Conservation (phyloP, 2,329 filamentous ascomycete species). For the Aspergillus japonicus region DNA sequence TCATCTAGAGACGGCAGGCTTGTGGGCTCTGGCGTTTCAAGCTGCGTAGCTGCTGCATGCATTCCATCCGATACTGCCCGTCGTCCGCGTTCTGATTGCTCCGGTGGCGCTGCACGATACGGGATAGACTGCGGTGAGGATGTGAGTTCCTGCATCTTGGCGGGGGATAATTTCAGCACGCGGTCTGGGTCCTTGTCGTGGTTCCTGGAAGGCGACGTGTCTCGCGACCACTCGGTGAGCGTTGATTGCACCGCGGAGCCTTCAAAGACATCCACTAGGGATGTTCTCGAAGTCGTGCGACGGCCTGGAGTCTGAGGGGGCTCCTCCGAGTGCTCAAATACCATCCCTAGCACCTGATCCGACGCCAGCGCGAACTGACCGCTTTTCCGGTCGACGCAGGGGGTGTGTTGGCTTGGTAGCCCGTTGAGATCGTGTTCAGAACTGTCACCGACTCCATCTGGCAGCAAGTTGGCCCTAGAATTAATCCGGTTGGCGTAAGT, state of each 20-base stretch:
- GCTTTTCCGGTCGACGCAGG: slow-evolving; percentile 16
- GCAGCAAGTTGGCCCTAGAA: not conserved
- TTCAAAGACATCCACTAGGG: slow-evolving; percentile 32
- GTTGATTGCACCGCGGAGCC: slow-evolving; percentile 25
- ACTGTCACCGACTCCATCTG: slow-evolving; percentile 1
- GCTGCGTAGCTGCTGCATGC: slow-evolving; percentile 10
- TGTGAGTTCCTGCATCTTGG: slow-evolving; percentile 56
- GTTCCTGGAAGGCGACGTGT: slow-evolving; percentile 21
- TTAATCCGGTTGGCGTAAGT: not conserved
- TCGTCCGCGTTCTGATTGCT: slow-evolving; percentile 20
- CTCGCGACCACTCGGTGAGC: slow-evolving; percentile 25
- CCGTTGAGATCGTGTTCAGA: not conserved
- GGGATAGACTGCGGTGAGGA: slow-evolving; percentile 56
- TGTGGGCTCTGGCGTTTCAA: slow-evolving; percentile 17
- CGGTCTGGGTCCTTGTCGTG: slow-evolving; percentile 27
- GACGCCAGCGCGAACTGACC: slow-evolving; percentile 12
- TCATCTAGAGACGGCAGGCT: slow-evolving; percentile 30
- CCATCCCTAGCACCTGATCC: slow-evolving; percentile 21
- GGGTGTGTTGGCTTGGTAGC: slow-evolving; percentile 2
- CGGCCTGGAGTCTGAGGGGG: slow-evolving; percentile 8
- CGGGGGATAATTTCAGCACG: slow-evolving; percentile 53
- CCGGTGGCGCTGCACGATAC: slow-evolving; percentile 39
- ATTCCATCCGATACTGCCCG: slow-evolving; percentile 24
- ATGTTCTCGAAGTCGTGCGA: slow-evolving; percentile 19
- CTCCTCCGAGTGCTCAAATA: slow-evolving; percentile 20